These are phyloP conservation scores for Candida andamanensis DNA, from an alignment of 805 yeast species.

Conservation along the genomic window DNA sequence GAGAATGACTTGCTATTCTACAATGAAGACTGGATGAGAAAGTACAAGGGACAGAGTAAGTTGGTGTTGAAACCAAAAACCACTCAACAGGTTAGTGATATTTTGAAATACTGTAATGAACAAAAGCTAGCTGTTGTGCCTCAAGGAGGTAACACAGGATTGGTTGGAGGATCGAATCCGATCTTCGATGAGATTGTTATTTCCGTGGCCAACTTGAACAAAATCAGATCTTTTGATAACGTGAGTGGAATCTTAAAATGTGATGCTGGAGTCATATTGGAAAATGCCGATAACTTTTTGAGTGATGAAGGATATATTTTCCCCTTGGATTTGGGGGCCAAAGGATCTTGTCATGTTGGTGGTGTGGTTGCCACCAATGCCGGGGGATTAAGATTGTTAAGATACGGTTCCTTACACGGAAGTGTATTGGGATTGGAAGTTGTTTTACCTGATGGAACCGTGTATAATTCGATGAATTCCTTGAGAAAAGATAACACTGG, in stretches of 20 bases:
- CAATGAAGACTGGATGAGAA: slow-evolving; percentile 94
- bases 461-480: slow-evolving; percentile 73
- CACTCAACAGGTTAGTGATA: slow-evolving; percentile 69
- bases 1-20: slow-evolving; percentile 60
- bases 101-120: slow-evolving; percentile 76
- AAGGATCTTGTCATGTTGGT: slow-evolving; percentile 94
- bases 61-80: slow-evolving; percentile 79
- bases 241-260: slow-evolving; percentile 81
- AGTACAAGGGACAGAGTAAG: slow-evolving; percentile 82
- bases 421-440: slow-evolving; percentile 86
- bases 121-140: slow-evolving; percentile 81
- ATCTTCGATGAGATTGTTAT: slow-evolving; percentile 85
- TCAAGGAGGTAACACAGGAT: slow-evolving; percentile 95
- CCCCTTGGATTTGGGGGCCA: slow-evolving; percentile 93
- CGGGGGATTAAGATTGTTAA: slow-evolving; percentile 82
- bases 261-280: slow-evolving; percentile 89
- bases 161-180: slow-evolving; percentile 92
- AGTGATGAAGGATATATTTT: slow-evolving; percentile 83
- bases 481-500: slow-evolving; percentile 95
- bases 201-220: slow-evolving; percentile 65
- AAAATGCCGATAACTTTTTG: slow-evolving; percentile 72
- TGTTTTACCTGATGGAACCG: slow-evolving; percentile 85
- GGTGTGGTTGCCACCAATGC: slow-evolving; percentile 96
- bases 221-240: slow-evolving; percentile 74
- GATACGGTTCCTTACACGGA: slow-evolving; percentile 93